phyloP scores from a whole-genome alignment of 2,329 filamentous ascomycete genomes.

The Nothomitra cinnamomea region DNA sequence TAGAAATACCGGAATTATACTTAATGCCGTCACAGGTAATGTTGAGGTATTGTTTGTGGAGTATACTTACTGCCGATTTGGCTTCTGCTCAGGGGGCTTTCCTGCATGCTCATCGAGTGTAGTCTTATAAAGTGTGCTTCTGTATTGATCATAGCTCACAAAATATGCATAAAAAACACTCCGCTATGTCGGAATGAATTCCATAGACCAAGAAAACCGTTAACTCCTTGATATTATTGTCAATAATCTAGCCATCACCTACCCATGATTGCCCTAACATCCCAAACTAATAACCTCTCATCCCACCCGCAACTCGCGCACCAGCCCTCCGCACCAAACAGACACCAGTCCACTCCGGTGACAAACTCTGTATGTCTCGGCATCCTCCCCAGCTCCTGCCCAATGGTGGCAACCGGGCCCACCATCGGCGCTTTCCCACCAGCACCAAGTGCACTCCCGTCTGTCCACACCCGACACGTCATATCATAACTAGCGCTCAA shows the following conservation, averaged over 20 bases:
- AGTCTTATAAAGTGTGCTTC: neutral
- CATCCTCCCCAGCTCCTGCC: conserved; percentile 70
- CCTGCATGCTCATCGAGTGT: no score
- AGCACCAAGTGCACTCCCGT: conserved; percentile 40
- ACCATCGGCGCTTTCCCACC: conserved; percentile 18
- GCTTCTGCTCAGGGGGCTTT: no score
- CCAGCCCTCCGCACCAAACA: conserved; percentile 93
- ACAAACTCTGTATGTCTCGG: conserved; percentile 88
- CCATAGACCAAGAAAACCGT: neutral
- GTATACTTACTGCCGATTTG: no score
- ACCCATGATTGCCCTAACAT: conserved; percentile 52
- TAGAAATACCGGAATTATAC: neutral
- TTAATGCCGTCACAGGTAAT: no score
- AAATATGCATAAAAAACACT: neutral
- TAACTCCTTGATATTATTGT: neutral
- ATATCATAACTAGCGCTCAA: conserved; percentile 93
- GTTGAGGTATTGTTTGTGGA: no score
- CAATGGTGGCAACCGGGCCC: conserved; percentile 29
- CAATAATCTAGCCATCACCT: conserved; percentile 1
- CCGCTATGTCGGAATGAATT: neutral
- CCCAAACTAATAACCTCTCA: conserved; percentile 80
- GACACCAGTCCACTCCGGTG: conserved; percentile 92
- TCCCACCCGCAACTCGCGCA: conserved; percentile 92
- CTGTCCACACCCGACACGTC: conserved; percentile 88
- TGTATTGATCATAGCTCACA: neutral